Evolutionary conservation across 2,329 filamentous ascomycete species (phyloP).

Genomic region (Laburnicola sp.): DNA sequence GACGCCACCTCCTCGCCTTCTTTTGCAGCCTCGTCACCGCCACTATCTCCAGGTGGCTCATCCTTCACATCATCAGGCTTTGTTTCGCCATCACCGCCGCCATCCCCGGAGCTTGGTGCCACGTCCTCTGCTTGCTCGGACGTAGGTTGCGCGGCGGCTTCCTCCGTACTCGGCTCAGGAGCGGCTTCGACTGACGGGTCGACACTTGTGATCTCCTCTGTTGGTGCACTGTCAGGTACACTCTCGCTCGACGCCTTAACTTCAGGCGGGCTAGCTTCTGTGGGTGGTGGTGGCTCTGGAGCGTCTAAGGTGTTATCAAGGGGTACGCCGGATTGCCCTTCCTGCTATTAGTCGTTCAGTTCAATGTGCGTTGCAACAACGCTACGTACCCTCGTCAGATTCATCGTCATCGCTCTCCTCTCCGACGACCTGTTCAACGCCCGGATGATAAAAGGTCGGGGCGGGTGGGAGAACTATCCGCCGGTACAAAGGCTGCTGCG

Average conservation of each 20-base stretch:
- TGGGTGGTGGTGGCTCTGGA: slow-evolving; percentile 8
- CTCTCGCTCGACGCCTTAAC: slow-evolving; percentile 16
- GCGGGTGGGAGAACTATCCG: slow-evolving; percentile 28
- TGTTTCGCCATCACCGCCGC: slow-evolving; percentile 17
- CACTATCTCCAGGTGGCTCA: slow-evolving; percentile 25
- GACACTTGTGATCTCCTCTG: slow-evolving; percentile 7
- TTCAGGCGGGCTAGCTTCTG: slow-evolving; percentile 19
- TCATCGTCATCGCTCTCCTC: slow-evolving; percentile 25
- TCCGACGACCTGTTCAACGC: slow-evolving; percentile 25
- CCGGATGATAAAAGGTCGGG: slow-evolving; percentile 30
- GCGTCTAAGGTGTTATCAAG: slow-evolving; percentile 18
- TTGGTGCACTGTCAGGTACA: slow-evolving; percentile 8
- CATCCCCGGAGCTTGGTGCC: slow-evolving; percentile 12
- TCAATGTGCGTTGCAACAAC: not conserved
- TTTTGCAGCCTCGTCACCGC: slow-evolving; percentile 8
- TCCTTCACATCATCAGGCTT: slow-evolving; percentile 28
- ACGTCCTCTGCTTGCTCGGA: slow-evolving; percentile 6
- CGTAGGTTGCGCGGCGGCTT: slow-evolving; percentile 2
- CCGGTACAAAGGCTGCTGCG: slow-evolving; percentile 25
- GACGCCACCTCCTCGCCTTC: slow-evolving; percentile 10
- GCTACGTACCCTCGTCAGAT: slow-evolving; percentile 19
- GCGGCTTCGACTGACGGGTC: slow-evolving; percentile 8
- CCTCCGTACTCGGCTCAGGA: slow-evolving; percentile 10
- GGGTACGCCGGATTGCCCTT: slow-evolving; percentile 26
- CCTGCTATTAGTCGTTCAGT: slow-evolving; percentile 22